phyloP scores from a whole-genome alignment of 1,284 basidiomycete genomes.

The Pyrrhoderma noxium region DNA sequence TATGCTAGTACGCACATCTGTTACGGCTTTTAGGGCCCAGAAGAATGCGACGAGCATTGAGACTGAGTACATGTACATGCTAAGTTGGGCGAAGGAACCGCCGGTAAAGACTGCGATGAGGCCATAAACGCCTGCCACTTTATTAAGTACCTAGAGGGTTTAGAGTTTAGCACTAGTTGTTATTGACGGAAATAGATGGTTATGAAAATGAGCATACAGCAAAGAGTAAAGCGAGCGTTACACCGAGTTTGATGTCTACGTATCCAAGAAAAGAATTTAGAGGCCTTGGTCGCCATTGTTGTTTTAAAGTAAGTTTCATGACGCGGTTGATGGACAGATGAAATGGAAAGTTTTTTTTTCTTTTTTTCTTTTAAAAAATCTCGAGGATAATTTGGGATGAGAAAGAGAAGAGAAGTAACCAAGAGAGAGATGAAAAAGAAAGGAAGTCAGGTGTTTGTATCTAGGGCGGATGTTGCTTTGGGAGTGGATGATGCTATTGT shows the following conservation, averaged over 20 bases:
- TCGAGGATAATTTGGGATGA: background rate
- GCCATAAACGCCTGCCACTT: constrained; percentile 96
- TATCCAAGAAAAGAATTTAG: constrained; percentile 76
- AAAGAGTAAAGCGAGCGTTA: constrained; percentile 78
- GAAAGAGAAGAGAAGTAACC: background rate
- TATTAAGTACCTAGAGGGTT: constrained; percentile 78
- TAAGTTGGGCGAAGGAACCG: constrained; percentile 85
- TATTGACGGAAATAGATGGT: background rate
- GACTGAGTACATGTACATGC: constrained; percentile 90
- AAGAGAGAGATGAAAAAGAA: background rate
- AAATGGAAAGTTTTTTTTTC: background rate
- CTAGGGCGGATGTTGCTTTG: no score
- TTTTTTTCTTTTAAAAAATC: background rate
- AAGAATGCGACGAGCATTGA: constrained; percentile 73
- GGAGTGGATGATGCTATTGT: no score
- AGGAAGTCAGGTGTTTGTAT: no score
- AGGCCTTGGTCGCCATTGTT: constrained; percentile 73
- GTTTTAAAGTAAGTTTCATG: constrained; percentile 75
- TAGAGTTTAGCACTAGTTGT: background rate
- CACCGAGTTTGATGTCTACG: constrained; percentile 86
- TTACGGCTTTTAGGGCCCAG: constrained; percentile 84
- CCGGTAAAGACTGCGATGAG: constrained; percentile 87
- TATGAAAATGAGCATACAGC: constrained; percentile 48
- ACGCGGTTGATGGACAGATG: background rate
- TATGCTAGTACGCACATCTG: constrained; percentile 48